Evolutionary conservation across 106 monocot genomes (phyloP).

Genomic region (Dactylorhiza incarnata): DNA sequence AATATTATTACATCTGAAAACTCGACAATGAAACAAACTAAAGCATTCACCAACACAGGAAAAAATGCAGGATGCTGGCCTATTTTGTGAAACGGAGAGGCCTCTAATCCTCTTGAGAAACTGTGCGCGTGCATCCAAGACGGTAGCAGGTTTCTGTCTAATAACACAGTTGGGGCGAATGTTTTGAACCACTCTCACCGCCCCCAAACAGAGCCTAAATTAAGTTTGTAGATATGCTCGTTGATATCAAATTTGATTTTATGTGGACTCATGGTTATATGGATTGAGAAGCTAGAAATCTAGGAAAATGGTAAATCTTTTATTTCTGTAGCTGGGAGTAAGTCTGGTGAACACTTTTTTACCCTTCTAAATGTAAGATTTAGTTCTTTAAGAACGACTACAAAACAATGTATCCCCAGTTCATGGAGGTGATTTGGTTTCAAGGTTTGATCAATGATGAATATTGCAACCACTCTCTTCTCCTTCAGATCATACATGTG

Average conservation of each 20-base stretch:
- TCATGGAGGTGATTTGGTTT: too few species aligned
- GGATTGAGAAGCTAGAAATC: neutral
- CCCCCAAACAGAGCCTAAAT: neutral
- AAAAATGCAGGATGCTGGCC: conserved; percentile 18
- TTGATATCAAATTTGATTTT: neutral
- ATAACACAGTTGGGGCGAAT: too few species aligned
- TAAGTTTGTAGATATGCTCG: neutral
- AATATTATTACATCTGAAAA: too few species aligned
- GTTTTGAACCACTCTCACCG: too few species aligned
- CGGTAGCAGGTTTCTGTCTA: conserved; percentile 44
- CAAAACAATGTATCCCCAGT: too few species aligned
- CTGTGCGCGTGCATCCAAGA: conserved; percentile 58
- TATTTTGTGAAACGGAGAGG: conserved; percentile 37
- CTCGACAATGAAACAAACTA: neutral
- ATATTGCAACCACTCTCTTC: too few species aligned
- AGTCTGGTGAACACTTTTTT: neutral
- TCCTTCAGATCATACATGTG: too few species aligned
- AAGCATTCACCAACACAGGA: neutral
- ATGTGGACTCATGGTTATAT: too few species aligned
- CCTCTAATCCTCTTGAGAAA: conserved; percentile 70
- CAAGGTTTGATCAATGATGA: too few species aligned
- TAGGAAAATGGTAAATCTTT: neutral
- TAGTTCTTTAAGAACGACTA: too few species aligned
- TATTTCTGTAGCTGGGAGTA: neutral
- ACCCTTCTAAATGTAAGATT: neutral